Percentiles rank a stretch among this genome's conserved stretches.
These are phyloP conservation scores for Anisodus tanguticus DNA, from an alignment of 257 asterid species.

Conservation along the genomic window DNA sequence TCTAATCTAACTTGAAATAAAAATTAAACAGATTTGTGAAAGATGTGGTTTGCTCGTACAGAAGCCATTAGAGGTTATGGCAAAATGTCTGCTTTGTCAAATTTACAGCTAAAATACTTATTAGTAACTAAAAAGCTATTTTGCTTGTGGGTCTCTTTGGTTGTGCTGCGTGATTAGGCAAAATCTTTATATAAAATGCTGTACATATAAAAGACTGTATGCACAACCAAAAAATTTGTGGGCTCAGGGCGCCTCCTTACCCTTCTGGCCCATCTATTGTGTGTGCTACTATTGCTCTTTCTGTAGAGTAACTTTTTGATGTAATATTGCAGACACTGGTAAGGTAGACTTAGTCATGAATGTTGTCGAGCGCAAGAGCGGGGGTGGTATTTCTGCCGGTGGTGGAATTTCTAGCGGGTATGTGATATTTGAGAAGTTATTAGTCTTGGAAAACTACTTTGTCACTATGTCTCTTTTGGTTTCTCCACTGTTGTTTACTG, in stretches of 20 bases:
- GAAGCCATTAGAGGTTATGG: neutral
- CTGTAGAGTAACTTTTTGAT: conserved; percentile 24
- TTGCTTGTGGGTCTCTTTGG: conserved; percentile 6
- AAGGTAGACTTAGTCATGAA: conserved; percentile 94
- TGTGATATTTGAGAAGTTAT: conserved; percentile 40
- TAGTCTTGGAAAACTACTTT: neutral
- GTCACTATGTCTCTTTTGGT: neutral
- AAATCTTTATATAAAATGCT: neutral
- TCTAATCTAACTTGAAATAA: too few species aligned
- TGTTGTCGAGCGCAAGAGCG: conserved; percentile 91
- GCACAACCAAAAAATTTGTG: neutral
- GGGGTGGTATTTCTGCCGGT: conserved; percentile 93
- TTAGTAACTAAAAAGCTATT: neutral
- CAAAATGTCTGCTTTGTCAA: neutral
- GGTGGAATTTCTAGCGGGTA: conserved; percentile 99
- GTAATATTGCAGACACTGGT: conserved; percentile 62
- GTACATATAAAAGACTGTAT: neutral
- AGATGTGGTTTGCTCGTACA: neutral
- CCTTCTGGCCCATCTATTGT: neutral
- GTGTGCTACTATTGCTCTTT: conserved; percentile 4
- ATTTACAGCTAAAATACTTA: neutral
- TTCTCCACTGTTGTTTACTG: conserved; percentile 29
- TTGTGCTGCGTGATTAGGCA: neutral
- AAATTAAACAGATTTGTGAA: too few species aligned
- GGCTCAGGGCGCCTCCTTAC: neutral